Conservation (phyloP, 1,139 yeast genomes). For the Candida dubliniensis region DNA sequence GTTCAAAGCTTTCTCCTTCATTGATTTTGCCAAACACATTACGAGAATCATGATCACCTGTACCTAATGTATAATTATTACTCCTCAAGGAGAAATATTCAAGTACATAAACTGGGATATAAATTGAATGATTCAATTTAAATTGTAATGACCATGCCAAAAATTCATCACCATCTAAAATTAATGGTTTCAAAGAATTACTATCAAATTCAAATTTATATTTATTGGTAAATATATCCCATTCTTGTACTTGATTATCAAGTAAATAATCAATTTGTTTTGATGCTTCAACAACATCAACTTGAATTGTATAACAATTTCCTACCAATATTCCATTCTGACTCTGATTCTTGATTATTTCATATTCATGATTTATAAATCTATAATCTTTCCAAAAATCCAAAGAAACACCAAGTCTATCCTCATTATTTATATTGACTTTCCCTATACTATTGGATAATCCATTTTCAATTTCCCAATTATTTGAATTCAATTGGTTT, state of each 20-base stretch:
- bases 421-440: slow-evolving; percentile 26
- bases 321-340: slow-evolving; percentile 14
- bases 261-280: slow-evolving; percentile 19
- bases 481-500: slow-evolving; percentile 17
- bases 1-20: slow-evolving; percentile 19
- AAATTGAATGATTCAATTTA: slow-evolving; percentile 25
- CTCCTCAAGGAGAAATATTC: slow-evolving; percentile 28
- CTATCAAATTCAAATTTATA: slow-evolving; percentile 10
- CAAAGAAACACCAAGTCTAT: slow-evolving; percentile 35
- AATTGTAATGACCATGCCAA: slow-evolving; percentile 23
- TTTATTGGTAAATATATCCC: slow-evolving; percentile 16
- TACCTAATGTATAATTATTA: slow-evolving; percentile 12
- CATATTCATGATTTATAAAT: slow-evolving; percentile 26
- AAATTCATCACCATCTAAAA: slow-evolving; percentile 3
- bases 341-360: slow-evolving; percentile 3
- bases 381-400: slow-evolving; percentile 41
- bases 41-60: slow-evolving; percentile 4
- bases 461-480: slow-evolving; percentile 27
- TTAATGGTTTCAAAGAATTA: slow-evolving; percentile 11
- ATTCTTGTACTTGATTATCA: slow-evolving; percentile 22
- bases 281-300: slow-evolving; percentile 7
- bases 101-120: slow-evolving; percentile 28
- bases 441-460: slow-evolving; percentile 28
- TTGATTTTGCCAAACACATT: slow-evolving; percentile 20
- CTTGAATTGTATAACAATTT: slow-evolving; percentile 14